Conservation (phyloP, 2,329 filamentous ascomycete genomes). For the Aspergillus vadensis region DNA sequence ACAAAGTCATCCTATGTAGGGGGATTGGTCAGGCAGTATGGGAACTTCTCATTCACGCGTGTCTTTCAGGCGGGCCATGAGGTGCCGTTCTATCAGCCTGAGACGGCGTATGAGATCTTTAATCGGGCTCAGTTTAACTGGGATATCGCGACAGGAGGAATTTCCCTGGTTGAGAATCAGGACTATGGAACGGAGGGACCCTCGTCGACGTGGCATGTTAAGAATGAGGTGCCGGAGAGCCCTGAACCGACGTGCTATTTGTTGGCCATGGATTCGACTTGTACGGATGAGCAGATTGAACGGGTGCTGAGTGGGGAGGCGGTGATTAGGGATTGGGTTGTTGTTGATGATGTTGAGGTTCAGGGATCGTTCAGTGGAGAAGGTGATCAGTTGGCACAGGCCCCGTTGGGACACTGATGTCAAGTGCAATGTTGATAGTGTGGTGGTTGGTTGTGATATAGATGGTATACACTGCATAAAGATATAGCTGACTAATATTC, state of each 20-base stretch:
- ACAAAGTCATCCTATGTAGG: constrained; percentile 48
- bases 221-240: constrained; percentile 45
- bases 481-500: background rate
- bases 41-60: constrained; percentile 53
- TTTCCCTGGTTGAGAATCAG: constrained; percentile 37
- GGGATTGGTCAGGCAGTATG: constrained; percentile 50
- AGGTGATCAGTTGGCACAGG: background rate
- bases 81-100: constrained; percentile 57
- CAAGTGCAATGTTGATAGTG: no score
- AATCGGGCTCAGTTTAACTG: constrained; percentile 52
- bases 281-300: constrained; percentile 48
- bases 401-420: no score
- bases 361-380: constrained; percentile 1
- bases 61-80: constrained; percentile 53
- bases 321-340: constrained; percentile 49
- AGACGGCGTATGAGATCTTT: constrained; percentile 58
- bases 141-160: constrained; percentile 58
- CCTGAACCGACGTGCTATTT: constrained; percentile 51
- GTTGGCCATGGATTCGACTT: constrained; percentile 40
- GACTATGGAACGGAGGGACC: constrained; percentile 46
- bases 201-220: constrained; percentile 47
- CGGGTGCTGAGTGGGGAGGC: constrained; percentile 50
- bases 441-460: no score
- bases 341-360: constrained; percentile 30
- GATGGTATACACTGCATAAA: no score